A percentile compares a stretch with the other conserved stretches of the same genome.
Conservation (phyloP, 441 rosid genomes). For the Hura crepitans region DNA sequence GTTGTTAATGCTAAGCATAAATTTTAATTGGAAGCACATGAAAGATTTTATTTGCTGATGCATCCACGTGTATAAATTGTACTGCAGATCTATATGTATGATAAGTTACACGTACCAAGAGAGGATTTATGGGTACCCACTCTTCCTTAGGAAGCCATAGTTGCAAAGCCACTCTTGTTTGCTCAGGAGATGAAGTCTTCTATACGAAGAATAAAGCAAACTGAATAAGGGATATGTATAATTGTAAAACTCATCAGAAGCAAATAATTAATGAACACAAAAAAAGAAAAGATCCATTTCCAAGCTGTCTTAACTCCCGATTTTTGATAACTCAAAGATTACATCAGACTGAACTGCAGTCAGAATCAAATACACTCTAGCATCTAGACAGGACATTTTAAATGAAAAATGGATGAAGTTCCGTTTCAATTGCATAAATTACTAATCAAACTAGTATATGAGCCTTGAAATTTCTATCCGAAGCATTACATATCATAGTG, state of each 20-base stretch:
- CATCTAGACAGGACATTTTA: not conserved
- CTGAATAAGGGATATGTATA: not conserved
- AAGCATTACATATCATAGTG: no score
- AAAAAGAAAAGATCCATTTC: not conserved
- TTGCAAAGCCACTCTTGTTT: conserved; percentile 81
- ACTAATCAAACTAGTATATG: no score
- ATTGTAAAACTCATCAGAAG: not conserved
- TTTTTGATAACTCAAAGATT: not conserved
- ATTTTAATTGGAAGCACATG: not conserved
- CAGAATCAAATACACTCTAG: no score
- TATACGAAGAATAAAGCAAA: conserved; percentile 20
- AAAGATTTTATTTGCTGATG: not conserved
- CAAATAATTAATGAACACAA: not conserved
- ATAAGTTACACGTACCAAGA: conserved; percentile 45
- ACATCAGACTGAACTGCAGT: no score
- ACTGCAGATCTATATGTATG: not conserved
- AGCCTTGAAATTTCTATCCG: no score
- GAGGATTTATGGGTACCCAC: conserved; percentile 89
- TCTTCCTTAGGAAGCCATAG: conserved; percentile 96
- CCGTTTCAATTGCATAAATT: not conserved
- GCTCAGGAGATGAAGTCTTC: conserved; percentile 83
- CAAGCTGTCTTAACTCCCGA: not conserved
- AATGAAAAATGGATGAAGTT: not conserved
- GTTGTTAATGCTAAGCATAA: not conserved
- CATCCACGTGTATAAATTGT: not conserved